Evolutionary conservation across 495 filamentous ascomycete species (phyloP), one percentile per base, ranked within the genome.

Genomic region (Parachaetomium inaequale): DNA sequence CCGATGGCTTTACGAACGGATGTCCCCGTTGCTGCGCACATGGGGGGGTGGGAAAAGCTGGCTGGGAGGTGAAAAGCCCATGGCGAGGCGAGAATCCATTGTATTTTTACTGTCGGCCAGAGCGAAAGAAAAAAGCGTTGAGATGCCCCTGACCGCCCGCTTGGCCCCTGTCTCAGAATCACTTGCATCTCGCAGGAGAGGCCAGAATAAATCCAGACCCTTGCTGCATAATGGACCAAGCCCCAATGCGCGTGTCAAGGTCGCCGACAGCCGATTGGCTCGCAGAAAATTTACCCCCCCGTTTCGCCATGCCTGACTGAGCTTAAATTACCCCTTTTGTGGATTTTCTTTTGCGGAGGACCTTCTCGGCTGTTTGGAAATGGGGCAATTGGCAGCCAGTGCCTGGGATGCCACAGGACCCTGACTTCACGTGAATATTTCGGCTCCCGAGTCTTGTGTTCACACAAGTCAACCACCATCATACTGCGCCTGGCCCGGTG

Each of bases 231-330:
- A 40, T 40, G 36, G 36, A 40, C 36, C n/a, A 15, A 40, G 36
- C 17, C 36, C 17, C 12, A 15, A 3, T 40, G 42, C 17, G 19
- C 42, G n/a, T 19, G n/a, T n/a, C 42, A 46, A 46, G 1, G 1
- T 10, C 2, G 19, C 42, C 8, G 11, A n/a, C 19, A 46, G 42
- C 51, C 51, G 29, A 58, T 58, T 58, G 55, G 55, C 29, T 19
- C 42, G 14, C n/a, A 36, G 42, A 46, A 25, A 34, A 49, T 49
- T 43, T 17, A 25, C 19, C 28, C 42, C n/a, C 55, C 55, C 31
- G 43, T 58, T 58, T 26, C 55, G 29, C 55, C 43, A 23, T 47
- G 28, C 55, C 42, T 17, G 3, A 19, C 43, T 49, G n/a, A 49
- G 43, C 43, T 58, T 19, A 21, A 43, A 6, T 19, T 36, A 7